These are phyloP conservation scores for Rachicladosporium sp. DNA, from an alignment of 2,329 filamentous ascomycete species.

Conservation along the genomic window DNA sequence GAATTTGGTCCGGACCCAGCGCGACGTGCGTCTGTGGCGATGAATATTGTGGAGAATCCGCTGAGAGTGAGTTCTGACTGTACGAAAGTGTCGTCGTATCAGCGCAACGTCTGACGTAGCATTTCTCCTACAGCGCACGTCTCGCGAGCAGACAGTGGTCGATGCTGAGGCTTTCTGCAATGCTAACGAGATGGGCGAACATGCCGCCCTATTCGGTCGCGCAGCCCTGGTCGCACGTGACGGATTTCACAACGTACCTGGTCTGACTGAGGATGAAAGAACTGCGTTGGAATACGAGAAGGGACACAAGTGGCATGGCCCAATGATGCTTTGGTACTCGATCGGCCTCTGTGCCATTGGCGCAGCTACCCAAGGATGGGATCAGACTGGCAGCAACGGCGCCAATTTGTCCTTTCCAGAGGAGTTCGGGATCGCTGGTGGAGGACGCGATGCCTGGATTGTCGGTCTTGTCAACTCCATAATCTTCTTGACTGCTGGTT, in stretches of 20 bases:
- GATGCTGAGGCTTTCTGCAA: constrained; percentile 25
- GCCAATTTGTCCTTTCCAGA: constrained; percentile 19
- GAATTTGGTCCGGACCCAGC: constrained; percentile 4
- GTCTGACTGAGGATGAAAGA: constrained; percentile 49
- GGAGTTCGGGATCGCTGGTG: constrained; percentile 13
- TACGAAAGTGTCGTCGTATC: background rate
- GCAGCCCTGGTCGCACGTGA: constrained; percentile 60
- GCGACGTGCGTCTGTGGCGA: constrained; percentile 29
- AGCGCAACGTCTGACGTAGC: background rate
- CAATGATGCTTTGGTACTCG: constrained; percentile 51
- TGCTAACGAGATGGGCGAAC: constrained; percentile 23
- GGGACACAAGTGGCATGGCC: constrained; percentile 56
- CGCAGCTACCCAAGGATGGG: constrained; percentile 22
- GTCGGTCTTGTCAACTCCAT: constrained; percentile 40
- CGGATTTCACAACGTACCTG: constrained; percentile 48
- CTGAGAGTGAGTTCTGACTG: constrained; percentile 25
- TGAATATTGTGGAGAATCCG: constrained; percentile 38
- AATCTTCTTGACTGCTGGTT: constrained; percentile 35
- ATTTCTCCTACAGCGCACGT: constrained; percentile 17
- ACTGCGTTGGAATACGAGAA: constrained; percentile 48
- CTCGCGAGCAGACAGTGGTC: constrained; percentile 19
- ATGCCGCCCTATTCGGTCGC: constrained; percentile 25
- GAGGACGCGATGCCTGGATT: constrained; percentile 11
- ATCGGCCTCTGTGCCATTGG: constrained; percentile 33
- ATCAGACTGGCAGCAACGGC: constrained; percentile 21